phyloP scores from a whole-genome alignment of 495 filamentous ascomycete species.

The Xylaria longipes region DNA sequence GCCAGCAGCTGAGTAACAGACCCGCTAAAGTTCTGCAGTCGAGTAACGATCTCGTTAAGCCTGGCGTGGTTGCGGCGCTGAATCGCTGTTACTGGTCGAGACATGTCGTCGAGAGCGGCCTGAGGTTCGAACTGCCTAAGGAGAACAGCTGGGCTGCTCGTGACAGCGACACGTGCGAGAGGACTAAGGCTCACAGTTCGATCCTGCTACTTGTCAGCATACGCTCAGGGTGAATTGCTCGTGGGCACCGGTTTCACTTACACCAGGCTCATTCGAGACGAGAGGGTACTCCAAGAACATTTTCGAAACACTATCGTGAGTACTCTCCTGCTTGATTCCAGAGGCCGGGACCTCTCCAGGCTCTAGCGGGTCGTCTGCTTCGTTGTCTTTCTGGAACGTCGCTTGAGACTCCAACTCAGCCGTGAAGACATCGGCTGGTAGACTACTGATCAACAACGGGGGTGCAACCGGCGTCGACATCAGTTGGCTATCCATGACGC shows the following conservation, averaged over 20 bases:
- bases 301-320: not conserved
- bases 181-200: not conserved
- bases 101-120: not conserved
- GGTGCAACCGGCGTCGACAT: not conserved
- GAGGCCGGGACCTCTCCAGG: constrained; percentile 7
- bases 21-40: constrained; percentile 18
- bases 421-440: not conserved
- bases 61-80: constrained; percentile 23
- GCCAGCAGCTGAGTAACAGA: constrained; percentile 15
- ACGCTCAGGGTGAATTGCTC: not conserved
- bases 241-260: not conserved
- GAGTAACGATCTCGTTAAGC: not conserved
- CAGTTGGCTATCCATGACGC: not conserved
- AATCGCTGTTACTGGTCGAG: not conserved
- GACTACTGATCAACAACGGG: not conserved
- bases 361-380: not conserved
- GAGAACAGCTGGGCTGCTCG: not conserved
- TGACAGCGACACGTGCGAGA: not conserved
- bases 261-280: constrained; percentile 1
- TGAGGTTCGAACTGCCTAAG: not conserved
- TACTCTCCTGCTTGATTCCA: not conserved
- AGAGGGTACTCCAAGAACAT: not conserved
- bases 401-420: not conserved
- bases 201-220: constrained; percentile 8
- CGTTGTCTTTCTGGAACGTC: not conserved